A percentile compares a stretch with the other conserved stretches of the same genome.
These are phyloP conservation scores for Amanita rubescens DNA, from an alignment of 768 basidiomycete species.

Conservation along the genomic window DNA sequence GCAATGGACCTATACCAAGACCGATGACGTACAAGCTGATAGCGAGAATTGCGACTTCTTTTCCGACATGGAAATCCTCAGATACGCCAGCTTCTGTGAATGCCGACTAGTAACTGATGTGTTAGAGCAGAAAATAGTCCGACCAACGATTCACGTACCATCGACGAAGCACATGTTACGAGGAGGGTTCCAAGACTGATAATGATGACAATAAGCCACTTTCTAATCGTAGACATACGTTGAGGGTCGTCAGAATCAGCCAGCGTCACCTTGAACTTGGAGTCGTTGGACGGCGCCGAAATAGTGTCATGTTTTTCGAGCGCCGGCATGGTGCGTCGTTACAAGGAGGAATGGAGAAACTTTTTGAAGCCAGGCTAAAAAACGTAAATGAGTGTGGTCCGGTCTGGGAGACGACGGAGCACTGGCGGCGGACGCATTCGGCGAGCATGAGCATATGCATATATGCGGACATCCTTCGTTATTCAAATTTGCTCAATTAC, in stretches of 20 bases:
- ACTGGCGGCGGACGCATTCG: too few relatives aligned
- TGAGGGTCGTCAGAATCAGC: slow-evolving; percentile 37
- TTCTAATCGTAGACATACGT: slow-evolving; percentile 28
- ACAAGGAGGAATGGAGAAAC: too few relatives aligned
- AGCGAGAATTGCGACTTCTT: slow-evolving; percentile 42
- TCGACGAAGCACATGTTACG: slow-evolving; percentile 48
- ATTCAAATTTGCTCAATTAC: too few relatives aligned
- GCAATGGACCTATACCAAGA: slow-evolving; percentile 45
- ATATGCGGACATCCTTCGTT: too few relatives aligned
- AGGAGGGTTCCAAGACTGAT: slow-evolving; percentile 43
- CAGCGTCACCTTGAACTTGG: slow-evolving; percentile 26
- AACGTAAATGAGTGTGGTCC: too few relatives aligned
- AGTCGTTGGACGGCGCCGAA: slow-evolving; percentile 5
- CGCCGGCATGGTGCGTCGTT: background rate
- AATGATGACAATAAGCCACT: slow-evolving; percentile 41
- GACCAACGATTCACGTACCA: slow-evolving; percentile 28
- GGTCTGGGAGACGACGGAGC: too few relatives aligned
- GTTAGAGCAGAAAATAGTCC: background rate
- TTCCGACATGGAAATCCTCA: slow-evolving; percentile 37
- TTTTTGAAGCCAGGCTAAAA: too few relatives aligned
- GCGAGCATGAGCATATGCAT: too few relatives aligned
- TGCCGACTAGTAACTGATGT: slow-evolving; percentile 36
- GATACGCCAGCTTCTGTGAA: slow-evolving; percentile 58
- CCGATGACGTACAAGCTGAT: slow-evolving; percentile 56
- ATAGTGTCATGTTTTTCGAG: background rate